These are phyloP conservation scores for Fusarium sp. DNA, from an alignment of 2,329 filamentous ascomycete species.

Conservation along the genomic window DNA sequence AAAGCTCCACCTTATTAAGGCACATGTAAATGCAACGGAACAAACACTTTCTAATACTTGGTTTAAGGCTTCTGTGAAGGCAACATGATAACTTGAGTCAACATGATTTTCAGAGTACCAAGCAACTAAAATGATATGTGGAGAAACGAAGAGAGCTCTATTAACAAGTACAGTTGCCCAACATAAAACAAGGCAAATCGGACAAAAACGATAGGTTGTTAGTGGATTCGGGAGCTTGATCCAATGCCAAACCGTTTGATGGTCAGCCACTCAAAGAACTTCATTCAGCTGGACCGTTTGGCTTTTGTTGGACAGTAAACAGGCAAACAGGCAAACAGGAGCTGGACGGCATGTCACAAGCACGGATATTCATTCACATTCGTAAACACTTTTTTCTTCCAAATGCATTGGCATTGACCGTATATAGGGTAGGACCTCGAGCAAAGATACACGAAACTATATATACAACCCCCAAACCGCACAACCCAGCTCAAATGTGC, in stretches of 20 bases:
- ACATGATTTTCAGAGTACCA: not conserved
- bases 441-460: conserved; percentile 3
- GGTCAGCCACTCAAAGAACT: conserved; percentile 23
- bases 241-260: conserved; percentile 25
- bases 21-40: too few relatives aligned
- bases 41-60: too few relatives aligned
- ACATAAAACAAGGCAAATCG: conserved; percentile 2
- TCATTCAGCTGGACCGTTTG: conserved; percentile 11
- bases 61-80: too few relatives aligned
- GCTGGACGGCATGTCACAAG: not conserved
- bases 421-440: not conserved
- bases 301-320: conserved; percentile 9
- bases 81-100: too few relatives aligned
- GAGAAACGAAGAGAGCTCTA: too few relatives aligned
- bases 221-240: conserved; percentile 11
- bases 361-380: not conserved
- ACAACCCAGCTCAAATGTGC: conserved; percentile 16
- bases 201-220: conserved; percentile 2
- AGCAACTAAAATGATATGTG: too few relatives aligned
- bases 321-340: conserved; percentile 23
- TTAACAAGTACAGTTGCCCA: too few relatives aligned
- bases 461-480: conserved; percentile 26
- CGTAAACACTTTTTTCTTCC: too few relatives aligned
- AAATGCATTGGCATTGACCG: not conserved
- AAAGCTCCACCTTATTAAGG: too few relatives aligned